A percentile compares a stretch with the other conserved stretches of the same genome.
Evolutionary conservation across 345 rosid genomes (phyloP).

Genomic region (Excoecaria agallocha): DNA sequence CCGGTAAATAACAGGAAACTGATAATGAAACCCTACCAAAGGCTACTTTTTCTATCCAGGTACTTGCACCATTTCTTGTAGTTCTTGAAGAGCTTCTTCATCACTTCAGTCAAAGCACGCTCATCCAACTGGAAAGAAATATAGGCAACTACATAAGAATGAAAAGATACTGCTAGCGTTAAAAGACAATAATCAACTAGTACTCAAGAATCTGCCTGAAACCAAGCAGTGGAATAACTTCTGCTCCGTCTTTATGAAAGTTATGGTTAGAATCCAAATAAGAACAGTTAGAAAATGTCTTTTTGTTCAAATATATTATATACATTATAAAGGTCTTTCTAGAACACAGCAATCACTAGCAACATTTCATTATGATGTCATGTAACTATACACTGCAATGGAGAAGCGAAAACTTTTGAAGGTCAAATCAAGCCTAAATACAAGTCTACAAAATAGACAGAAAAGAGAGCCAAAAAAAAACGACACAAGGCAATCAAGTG

Average conservation of each 20-base stretch:
- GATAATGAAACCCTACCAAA: constrained; percentile 58
- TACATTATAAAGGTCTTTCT: background rate
- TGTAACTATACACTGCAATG: background rate
- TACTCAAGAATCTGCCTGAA: background rate
- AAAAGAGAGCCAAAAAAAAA: background rate
- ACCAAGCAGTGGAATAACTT: background rate
- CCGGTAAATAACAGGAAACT: too few species aligned
- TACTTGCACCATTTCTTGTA: constrained; percentile 99
- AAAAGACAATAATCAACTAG: background rate
- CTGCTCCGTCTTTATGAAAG: background rate
- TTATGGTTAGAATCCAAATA: background rate
- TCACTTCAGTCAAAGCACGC: constrained; percentile 87
- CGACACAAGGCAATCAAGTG: background rate
- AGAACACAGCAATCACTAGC: background rate
- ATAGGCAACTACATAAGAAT: background rate
- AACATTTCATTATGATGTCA: background rate
- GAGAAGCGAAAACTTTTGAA: background rate
- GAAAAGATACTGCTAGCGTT: background rate
- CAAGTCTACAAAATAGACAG: background rate
- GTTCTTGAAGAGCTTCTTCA: constrained; percentile 98
- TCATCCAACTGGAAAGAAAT: constrained; percentile 71
- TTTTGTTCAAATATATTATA: background rate
- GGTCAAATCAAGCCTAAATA: background rate
- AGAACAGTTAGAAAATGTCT: background rate
- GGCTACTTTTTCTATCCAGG: constrained; percentile 95